phyloP scores from a whole-genome alignment of 768 basidiomycete species.

The Suillus alpinus region DNA sequence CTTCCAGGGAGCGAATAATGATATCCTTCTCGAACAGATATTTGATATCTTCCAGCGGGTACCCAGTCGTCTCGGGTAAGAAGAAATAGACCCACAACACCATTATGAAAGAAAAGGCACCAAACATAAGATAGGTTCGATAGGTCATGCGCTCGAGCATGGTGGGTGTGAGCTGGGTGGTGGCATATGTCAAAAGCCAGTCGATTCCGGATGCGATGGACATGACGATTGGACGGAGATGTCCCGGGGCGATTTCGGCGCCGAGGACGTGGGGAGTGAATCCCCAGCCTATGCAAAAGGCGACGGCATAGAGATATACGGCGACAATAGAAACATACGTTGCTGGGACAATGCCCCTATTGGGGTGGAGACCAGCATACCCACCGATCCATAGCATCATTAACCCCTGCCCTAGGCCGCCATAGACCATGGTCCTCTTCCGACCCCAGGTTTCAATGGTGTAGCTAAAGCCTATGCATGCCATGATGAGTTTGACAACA shows the following conservation, averaged over 20 bases:
- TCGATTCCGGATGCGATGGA: slow-evolving; percentile 28
- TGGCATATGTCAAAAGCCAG: slow-evolving; percentile 37
- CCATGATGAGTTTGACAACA: slow-evolving; percentile 35
- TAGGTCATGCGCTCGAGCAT: slow-evolving; percentile 27
- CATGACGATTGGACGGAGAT: slow-evolving; percentile 32
- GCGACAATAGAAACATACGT: slow-evolving; percentile 34
- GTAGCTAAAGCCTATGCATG: slow-evolving; percentile 29
- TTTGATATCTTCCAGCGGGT: slow-evolving; percentile 36
- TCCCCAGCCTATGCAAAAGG: slow-evolving; percentile 35
- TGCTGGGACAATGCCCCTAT: slow-evolving; percentile 20
- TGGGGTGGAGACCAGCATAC: slow-evolving; percentile 29
- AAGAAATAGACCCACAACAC: slow-evolving; percentile 33
- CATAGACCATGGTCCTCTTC: slow-evolving; percentile 35
- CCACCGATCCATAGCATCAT: slow-evolving; percentile 38
- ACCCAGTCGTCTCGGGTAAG: slow-evolving; percentile 39
- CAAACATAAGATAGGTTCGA: slow-evolving; percentile 33
- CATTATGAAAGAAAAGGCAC: slow-evolving; percentile 27
- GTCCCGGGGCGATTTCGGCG: slow-evolving; percentile 34
- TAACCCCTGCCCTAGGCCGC: slow-evolving; percentile 34
- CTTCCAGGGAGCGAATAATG: slow-evolving; percentile 28
- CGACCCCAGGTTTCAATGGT: slow-evolving; percentile 39
- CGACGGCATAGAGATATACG: slow-evolving; percentile 35
- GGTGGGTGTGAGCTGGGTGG: slow-evolving; percentile 35
- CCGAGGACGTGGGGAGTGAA: slow-evolving; percentile 33
- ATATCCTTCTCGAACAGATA: slow-evolving; percentile 28